phyloP scores from a whole-genome alignment of 495 filamentous ascomycete species.

The Elaphomyces granulatus region DNA sequence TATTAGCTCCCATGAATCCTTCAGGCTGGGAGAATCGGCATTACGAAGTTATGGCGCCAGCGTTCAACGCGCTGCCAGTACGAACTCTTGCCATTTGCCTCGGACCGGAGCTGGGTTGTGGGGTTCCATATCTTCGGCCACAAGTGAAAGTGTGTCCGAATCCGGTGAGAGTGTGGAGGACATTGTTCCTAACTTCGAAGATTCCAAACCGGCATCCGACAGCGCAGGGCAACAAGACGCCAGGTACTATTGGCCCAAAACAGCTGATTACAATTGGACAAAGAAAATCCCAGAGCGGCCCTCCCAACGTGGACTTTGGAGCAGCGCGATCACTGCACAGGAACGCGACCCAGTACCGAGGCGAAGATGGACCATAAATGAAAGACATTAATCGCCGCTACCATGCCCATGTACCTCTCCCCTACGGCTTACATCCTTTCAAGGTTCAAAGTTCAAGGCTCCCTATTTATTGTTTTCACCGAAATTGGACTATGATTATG shows the following conservation, averaged over 20 bases:
- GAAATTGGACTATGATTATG: too few species aligned
- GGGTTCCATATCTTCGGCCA: slow-evolving; percentile 1
- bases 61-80: slow-evolving; percentile 11
- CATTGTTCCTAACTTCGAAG: slow-evolving; percentile 25
- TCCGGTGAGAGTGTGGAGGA: slow-evolving; percentile 17
- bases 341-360: slow-evolving; percentile 19
- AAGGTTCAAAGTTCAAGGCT: too few species aligned
- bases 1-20: slow-evolving; percentile 9
- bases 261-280: slow-evolving; percentile 8
- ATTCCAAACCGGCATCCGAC: slow-evolving; percentile 12
- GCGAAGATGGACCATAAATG: slow-evolving; percentile 33
- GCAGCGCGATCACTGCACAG: slow-evolving; percentile 21
- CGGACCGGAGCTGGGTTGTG: slow-evolving; percentile 3
- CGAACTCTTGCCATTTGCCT: slow-evolving; percentile 1
- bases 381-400: slow-evolving; percentile 15
- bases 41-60: slow-evolving; percentile 15
- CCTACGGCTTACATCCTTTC: too few species aligned
- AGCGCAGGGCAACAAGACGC: slow-evolving; percentile 2
- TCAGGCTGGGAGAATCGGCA: slow-evolving; percentile 12
- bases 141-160: background rate
- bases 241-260: background rate
- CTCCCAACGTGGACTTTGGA: slow-evolving; percentile 33
- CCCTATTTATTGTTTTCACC: too few species aligned
- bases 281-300: slow-evolving; percentile 19
- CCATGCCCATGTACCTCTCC: too few species aligned